These are phyloP conservation scores for Kodamaea fukazawae DNA, from an alignment of 805 yeast species.

Conservation along the genomic window DNA sequence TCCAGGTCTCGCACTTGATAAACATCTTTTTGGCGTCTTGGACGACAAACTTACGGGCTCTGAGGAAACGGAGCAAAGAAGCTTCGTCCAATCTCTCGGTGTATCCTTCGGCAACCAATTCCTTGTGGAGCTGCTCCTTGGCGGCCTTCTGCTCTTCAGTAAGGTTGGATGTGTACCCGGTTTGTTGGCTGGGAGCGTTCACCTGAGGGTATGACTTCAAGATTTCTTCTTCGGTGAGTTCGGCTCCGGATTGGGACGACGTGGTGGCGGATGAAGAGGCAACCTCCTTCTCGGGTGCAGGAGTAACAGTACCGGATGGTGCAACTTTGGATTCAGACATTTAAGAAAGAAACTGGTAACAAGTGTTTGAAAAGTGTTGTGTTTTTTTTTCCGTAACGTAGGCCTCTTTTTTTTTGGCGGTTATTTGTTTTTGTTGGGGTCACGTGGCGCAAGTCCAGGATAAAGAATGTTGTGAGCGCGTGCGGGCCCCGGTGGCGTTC, in stretches of 20 bases:
- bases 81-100: slow-evolving; percentile 85
- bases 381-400: not conserved
- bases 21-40: slow-evolving; percentile 79
- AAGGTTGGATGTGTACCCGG: slow-evolving; percentile 82
- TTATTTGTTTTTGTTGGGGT: not conserved
- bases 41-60: slow-evolving; percentile 94
- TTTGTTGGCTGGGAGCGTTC: slow-evolving; percentile 55
- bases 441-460: slow-evolving; percentile 6
- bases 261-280: not conserved
- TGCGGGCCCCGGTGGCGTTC: too few species aligned
- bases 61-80: slow-evolving; percentile 74
- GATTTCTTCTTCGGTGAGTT: slow-evolving; percentile 24
- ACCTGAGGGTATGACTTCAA: slow-evolving; percentile 68
- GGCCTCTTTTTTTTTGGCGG: slow-evolving; percentile 4
- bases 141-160: slow-evolving; percentile 64
- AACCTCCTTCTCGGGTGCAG: slow-evolving; percentile 5
- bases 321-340: slow-evolving; percentile 1
- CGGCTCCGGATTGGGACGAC: not conserved
- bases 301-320: slow-evolving; percentile 1
- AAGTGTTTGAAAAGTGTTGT: not conserved
- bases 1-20: slow-evolving; percentile 86
- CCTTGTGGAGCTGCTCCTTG: slow-evolving; percentile 55
- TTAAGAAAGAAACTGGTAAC: not conserved
- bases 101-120: slow-evolving; percentile 63
- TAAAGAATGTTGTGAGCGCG: too few species aligned